Evolutionary conservation across 805 yeast genomes (phyloP), one percentile per base, ranked within the genome.

Genomic region (Pichia manshurica): DNA sequence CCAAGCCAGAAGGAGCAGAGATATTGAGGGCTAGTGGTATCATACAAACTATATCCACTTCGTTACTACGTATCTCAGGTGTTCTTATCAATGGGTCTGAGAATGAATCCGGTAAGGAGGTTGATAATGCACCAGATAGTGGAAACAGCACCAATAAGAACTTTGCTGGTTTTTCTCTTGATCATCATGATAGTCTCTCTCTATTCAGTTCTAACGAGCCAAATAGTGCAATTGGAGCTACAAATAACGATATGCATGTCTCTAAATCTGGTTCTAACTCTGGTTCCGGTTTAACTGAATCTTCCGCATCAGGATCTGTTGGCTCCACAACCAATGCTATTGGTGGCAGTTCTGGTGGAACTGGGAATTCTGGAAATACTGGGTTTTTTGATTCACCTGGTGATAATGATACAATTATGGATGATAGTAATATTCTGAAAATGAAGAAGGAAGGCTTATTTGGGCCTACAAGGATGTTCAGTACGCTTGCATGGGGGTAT

Each of bases 21-120:
- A 37, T 74, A 77, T 28, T 71, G 73, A 0, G 84, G 77, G 50
- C 97, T 97, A 10, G 74, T 78, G 35, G 74, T 73, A 51, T 83
- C 80, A 53, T 68, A 88, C 15, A 67, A 74, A 31, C 84, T 21
- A 21, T 45, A 23, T 34, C 39, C 1, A 16, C 25, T 6, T 31
- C 44, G 22, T 45, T 45, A 33, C 20, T 38, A 31, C 21, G 42
- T 15, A 8, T 45, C 8, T 31, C 25, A 25, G 38, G 38, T 4
- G 28, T 13, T 16, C 5, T 4, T 21, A 25, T 16, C 9, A 12
- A 43, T 19, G 41, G 37, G 15, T n/a, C 28, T 3, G 22, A 23
- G n/a, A 34, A 38, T 29, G 32, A 34, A 22, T 19, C 20, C 1
- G 22, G 22, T 19, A 29, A 36, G 10, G 41, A 25, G 7, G 34